phyloP scores from a whole-genome alignment of 352 stramenopile species.

The Globisporangium camurandrum region DNA sequence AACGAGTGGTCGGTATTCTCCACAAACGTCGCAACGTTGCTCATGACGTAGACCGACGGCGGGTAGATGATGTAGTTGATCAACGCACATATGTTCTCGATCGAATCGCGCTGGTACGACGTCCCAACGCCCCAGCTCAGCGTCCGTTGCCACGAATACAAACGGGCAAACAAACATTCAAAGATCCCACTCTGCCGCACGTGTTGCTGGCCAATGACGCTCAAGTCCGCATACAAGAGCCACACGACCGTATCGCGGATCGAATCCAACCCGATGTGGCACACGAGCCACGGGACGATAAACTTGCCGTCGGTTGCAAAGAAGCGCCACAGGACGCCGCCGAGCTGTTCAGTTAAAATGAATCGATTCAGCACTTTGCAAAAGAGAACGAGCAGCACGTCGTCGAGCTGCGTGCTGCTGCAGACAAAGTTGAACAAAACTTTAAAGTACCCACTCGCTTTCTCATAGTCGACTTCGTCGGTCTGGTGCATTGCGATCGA shows the following conservation, averaged over 20 bases:
- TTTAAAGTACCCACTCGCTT: slow-evolving; percentile 61
- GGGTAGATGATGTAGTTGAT: slow-evolving; percentile 86
- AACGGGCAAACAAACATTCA: slow-evolving; percentile 62
- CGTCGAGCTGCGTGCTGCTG: slow-evolving; percentile 49
- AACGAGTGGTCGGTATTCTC: slow-evolving; percentile 78
- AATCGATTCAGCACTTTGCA: slow-evolving; percentile 84
- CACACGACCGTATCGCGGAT: slow-evolving; percentile 80
- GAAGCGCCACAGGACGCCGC: slow-evolving; percentile 58
- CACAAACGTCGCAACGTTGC: slow-evolving; percentile 74
- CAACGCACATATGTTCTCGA: slow-evolving; percentile 82
- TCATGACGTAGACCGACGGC: slow-evolving; percentile 82
- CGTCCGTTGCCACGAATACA: slow-evolving; percentile 79
- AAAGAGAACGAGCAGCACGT: slow-evolving; percentile 76
- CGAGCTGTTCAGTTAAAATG: slow-evolving; percentile 65
- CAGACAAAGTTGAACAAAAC: slow-evolving; percentile 83
- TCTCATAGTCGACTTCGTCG: slow-evolving; percentile 46
- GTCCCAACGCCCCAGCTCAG: slow-evolving; percentile 80
- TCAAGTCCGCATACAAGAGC: slow-evolving; percentile 82
- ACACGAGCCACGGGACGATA: slow-evolving; percentile 69
- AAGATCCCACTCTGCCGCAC: slow-evolving; percentile 68
- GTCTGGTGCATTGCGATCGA: slow-evolving; percentile 23
- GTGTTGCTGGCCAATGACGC: slow-evolving; percentile 44
- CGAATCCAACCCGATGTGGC: slow-evolving; percentile 77
- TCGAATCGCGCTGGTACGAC: slow-evolving; percentile 75
- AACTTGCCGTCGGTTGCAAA: slow-evolving; percentile 59